Base-by-base conservation (phyloP, 1,284 basidiomycete genomes). In the Cutaneotrichosporon sp. region DNA sequence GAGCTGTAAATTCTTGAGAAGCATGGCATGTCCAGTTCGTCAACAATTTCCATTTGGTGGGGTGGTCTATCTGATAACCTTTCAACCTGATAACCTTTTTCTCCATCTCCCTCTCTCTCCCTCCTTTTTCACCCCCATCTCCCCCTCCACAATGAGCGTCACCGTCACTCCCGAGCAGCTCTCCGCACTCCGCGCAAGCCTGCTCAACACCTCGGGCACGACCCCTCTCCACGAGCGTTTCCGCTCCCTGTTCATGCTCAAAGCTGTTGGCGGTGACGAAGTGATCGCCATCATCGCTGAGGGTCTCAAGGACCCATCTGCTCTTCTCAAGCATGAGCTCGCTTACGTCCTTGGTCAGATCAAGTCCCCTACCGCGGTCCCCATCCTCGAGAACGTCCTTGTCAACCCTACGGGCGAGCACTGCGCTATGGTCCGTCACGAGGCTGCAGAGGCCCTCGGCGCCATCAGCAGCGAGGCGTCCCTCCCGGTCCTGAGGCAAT, bases 391-490 rank as follows among this genome's bases (percentile, higher is more conserved):
- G 71, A 72, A 77, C 3, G 87, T 96, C 5, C 80, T 99, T 27
- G 78, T 81, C 54, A 91, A 98, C 75, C 53, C 59, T 2, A 52
- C 61, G 10, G 65, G 63, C 9, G 27, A 59, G 48, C 74, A 75
- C 54, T 74, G 74, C 54, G 86, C 90, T 1, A 99, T 99, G 96
- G 96, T 98, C 53, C 81, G 94, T 51, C 94, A 99, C 77, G 94
- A 99, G 87, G 93, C 96, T 22, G 96, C 96, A 17, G 96, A 99
- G 77, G 94, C 96, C 3, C 87, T 99, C 79, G 96, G 94, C 38
- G 96, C 96, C 2, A 90, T 98, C 49, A 90, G 88, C 8, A 79
- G 83, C 19, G 70, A 79, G 3, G 65, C 75, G 0, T 87, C 88
- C 5, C 72, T 94, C 17, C 82, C 85, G 3, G 71, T 92, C 27